Evolutionary conservation across 495 filamentous ascomycete genomes (phyloP).

Genomic region (Amniculicola lignicola): DNA sequence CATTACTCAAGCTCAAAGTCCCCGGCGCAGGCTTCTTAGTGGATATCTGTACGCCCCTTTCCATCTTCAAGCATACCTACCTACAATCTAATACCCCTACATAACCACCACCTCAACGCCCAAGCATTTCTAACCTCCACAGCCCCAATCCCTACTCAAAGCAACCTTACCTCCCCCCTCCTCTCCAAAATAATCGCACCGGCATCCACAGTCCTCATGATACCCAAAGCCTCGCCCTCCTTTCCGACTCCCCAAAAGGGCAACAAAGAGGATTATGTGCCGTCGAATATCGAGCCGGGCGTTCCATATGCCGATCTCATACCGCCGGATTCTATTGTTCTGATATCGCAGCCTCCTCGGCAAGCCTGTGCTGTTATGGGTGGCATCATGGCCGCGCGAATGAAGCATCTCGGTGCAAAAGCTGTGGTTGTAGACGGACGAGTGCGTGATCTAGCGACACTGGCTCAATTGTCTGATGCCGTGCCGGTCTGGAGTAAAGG

Average conservation of each 20-base stretch:
- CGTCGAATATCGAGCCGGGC: slow-evolving; percentile 43
- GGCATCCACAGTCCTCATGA: slow-evolving; percentile 63
- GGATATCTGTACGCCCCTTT: slow-evolving; percentile 52
- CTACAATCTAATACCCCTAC: background rate
- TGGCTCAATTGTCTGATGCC: slow-evolving; percentile 43
- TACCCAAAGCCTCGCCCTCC: slow-evolving; percentile 45
- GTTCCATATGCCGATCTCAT: slow-evolving; percentile 62
- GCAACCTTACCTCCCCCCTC: slow-evolving; percentile 18
- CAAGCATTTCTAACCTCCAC: no score
- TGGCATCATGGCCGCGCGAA: slow-evolving; percentile 64
- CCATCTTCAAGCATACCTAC: background rate
- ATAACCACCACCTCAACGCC: background rate
- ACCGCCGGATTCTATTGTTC: slow-evolving; percentile 51
- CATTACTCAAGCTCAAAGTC: slow-evolving; percentile 40
- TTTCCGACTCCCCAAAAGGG: slow-evolving; percentile 30
- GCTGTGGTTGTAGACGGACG: slow-evolving; percentile 59
- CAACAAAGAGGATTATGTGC: slow-evolving; percentile 38
- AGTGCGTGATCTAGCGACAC: slow-evolving; percentile 58
- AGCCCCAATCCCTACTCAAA: slow-evolving; percentile 18
- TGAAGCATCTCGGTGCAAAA: slow-evolving; percentile 52
- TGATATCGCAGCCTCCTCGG: slow-evolving; percentile 57
- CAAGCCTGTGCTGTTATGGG: slow-evolving; percentile 64
- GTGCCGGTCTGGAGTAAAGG: slow-evolving; percentile 57
- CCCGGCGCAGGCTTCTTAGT: slow-evolving; percentile 50
- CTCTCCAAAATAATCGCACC: slow-evolving; percentile 52